A percentile compares a stretch with the other conserved stretches of the same genome.
These are phyloP conservation scores for Penicillium carneum DNA, from an alignment of 2,329 filamentous ascomycete species.

Conservation along the genomic window DNA sequence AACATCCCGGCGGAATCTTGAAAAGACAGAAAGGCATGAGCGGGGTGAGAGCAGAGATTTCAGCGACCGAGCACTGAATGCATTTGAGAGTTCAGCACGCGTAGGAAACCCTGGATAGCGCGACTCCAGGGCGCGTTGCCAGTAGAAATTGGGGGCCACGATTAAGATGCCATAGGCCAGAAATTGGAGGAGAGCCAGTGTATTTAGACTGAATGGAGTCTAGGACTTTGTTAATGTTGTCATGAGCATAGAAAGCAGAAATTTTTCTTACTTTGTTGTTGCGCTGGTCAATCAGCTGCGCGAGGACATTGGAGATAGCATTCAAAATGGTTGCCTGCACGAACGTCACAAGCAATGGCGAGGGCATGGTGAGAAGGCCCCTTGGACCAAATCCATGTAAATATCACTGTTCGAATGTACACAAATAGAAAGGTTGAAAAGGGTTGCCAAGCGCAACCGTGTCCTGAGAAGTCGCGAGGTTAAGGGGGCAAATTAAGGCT, in stretches of 20 bases:
- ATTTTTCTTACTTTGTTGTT: constrained; percentile 41
- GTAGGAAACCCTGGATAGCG: constrained; percentile 71
- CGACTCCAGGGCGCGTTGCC: constrained; percentile 81
- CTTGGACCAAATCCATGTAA: constrained; percentile 21
- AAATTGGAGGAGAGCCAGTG: constrained; percentile 76
- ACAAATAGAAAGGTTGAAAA: neutral
- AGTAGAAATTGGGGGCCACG: constrained; percentile 83
- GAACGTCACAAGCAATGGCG: constrained; percentile 45
- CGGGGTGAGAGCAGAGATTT: constrained; percentile 21
- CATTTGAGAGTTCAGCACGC: constrained; percentile 31
- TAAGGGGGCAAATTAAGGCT: constrained; percentile 3
- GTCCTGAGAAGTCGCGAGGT: constrained; percentile 26
- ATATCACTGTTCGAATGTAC: neutral
- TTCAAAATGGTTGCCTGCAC: constrained; percentile 50
- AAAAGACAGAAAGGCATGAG: constrained; percentile 22
- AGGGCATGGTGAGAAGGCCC: constrained; percentile 31
- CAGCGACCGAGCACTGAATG: constrained; percentile 22
- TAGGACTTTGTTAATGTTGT: constrained; percentile 42
- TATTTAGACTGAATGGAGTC: constrained; percentile 69
- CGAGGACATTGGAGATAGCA: constrained; percentile 49
- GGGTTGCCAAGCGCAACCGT: constrained; percentile 35
- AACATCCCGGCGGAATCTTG: constrained; percentile 9
- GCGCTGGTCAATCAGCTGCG: constrained; percentile 50
- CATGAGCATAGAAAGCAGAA: neutral
- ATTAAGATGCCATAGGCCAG: constrained; percentile 74